phyloP scores from a whole-genome alignment of 148 eudicot species.

The Mesembryanthemum crystallinum region DNA sequence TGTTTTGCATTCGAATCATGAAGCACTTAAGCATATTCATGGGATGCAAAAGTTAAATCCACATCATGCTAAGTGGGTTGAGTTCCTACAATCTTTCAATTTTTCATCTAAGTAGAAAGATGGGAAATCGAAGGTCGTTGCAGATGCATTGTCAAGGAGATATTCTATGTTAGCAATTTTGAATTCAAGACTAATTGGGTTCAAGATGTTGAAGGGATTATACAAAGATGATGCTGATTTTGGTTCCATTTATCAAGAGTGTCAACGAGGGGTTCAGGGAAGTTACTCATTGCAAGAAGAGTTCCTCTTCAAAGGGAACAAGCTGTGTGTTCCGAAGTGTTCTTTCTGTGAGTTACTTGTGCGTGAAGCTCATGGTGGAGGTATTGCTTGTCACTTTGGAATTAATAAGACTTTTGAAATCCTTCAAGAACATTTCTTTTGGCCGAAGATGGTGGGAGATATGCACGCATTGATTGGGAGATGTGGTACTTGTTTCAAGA shows the following conservation, averaged over 20 bases:
- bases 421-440: not conserved
- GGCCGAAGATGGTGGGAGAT: not conserved
- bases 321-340: not conserved
- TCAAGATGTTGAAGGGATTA: no score
- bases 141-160: not conserved
- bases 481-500: not conserved
- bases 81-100: not conserved
- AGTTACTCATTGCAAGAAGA: not conserved
- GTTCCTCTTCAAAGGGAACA: not conserved
- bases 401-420: not conserved
- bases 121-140: not conserved
- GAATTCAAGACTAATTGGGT: not conserved
- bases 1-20: not conserved
- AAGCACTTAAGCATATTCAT: no score
- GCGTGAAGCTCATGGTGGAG: no score
- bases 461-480: not conserved
- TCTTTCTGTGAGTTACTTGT: not conserved
- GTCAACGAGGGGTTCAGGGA: not conserved
- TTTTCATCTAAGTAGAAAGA: no score
- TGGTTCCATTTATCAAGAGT: not conserved
- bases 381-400: not conserved
- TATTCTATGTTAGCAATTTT: not conserved
- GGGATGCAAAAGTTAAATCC: not conserved
- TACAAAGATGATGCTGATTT: not conserved
- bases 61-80: not conserved